These are phyloP conservation scores for Trametes hirsuta DNA, from an alignment of 1,284 basidiomycete species.

Conservation along the genomic window DNA sequence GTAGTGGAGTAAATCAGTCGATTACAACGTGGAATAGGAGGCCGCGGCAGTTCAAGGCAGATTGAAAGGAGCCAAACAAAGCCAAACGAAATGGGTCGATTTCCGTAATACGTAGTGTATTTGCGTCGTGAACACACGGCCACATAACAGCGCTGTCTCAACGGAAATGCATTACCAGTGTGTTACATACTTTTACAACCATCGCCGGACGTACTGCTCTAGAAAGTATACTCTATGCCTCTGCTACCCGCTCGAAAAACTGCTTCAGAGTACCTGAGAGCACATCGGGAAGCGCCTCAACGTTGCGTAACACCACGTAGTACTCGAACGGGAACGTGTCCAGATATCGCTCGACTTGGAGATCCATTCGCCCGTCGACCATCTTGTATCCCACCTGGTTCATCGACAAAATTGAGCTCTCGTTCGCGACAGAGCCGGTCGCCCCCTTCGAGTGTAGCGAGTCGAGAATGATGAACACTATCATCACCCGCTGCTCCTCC, in stretches of 20 bases:
- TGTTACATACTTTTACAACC: background rate
- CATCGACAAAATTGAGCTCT: constrained; percentile 91
- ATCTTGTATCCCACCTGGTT: constrained; percentile 89
- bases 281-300: constrained; percentile 92
- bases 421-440: constrained; percentile 29
- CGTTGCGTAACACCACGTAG: constrained; percentile 90
- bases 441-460: constrained; percentile 59
- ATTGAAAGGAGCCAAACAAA: too few species aligned
- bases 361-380: constrained; percentile 85
- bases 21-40: too few species aligned
- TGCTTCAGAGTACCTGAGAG: constrained; percentile 91
- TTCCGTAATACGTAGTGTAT: too few species aligned
- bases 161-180: background rate
- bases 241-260: constrained; percentile 83
- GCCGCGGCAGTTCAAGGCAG: too few species aligned
- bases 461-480: constrained; percentile 97
- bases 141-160: background rate
- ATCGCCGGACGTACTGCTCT: background rate
- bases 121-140: background rate
- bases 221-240: constrained; percentile 44
- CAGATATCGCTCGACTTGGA: constrained; percentile 89
- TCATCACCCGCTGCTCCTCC: constrained; percentile 90
- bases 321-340: constrained; percentile 99
- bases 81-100: too few species aligned
- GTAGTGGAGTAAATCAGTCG: too few species aligned